These are phyloP conservation scores for Chaetomium strumarium DNA, from an alignment of 2,329 filamentous ascomycete genomes.

Conservation along the genomic window DNA sequence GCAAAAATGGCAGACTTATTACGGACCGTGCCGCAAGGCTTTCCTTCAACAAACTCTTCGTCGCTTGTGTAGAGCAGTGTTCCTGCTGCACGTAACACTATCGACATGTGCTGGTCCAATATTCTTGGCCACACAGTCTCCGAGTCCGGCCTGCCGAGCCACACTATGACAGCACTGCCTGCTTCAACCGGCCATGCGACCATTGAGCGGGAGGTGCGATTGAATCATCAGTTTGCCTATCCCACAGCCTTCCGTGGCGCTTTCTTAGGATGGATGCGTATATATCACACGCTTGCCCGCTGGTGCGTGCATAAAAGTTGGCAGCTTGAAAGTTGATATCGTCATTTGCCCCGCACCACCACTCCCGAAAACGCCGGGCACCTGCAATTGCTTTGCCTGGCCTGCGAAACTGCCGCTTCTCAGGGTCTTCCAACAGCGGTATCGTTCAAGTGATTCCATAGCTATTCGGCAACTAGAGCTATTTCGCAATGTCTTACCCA, in stretches of 20 bases:
- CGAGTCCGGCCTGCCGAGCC: constrained; percentile 15
- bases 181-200: not conserved
- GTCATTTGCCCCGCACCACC: too few species aligned
- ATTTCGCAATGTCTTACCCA: constrained; percentile 30
- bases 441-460: not conserved
- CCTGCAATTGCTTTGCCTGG: too few species aligned
- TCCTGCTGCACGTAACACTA: too few species aligned
- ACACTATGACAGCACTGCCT: constrained; percentile 20
- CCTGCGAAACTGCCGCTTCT: not conserved
- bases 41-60: too few species aligned
- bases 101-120: not conserved
- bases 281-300: too few species aligned
- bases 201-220: not conserved
- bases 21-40: too few species aligned
- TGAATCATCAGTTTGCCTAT: constrained; percentile 5
- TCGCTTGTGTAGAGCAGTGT: too few species aligned
- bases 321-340: too few species aligned
- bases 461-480: not conserved
- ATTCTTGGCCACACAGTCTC: not conserved
- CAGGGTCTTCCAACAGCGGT: not conserved
- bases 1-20: too few species aligned
- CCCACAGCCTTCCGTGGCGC: not conserved
- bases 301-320: too few species aligned
- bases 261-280: not conserved
- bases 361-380: too few species aligned